phyloP scores from a whole-genome alignment of 495 filamentous ascomycete genomes.

The Penicillium lagena region DNA sequence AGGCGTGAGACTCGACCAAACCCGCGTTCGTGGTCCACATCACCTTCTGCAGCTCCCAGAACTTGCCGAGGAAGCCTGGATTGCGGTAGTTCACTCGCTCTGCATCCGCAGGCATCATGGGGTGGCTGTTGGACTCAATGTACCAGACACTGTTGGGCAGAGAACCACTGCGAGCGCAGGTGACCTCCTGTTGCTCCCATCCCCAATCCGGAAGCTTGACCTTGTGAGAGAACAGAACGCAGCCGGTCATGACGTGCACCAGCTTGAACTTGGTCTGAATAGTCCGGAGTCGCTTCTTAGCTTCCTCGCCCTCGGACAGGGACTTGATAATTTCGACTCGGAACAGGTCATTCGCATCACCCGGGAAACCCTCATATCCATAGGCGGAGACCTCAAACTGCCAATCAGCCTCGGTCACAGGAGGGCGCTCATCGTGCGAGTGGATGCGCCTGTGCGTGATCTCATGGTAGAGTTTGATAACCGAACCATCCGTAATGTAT shows the following conservation, averaged over 20 bases:
- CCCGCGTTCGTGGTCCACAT: constrained; percentile 99
- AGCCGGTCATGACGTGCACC: constrained; percentile 94
- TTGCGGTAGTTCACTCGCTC: constrained; percentile 95
- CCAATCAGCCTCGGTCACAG: constrained; percentile 95
- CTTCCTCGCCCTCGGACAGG: constrained; percentile 70
- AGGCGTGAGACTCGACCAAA: constrained; percentile 91
- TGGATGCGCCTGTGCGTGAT: constrained; percentile 83
- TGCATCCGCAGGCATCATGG: constrained; percentile 60
- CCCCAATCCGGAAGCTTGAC: constrained; percentile 98
- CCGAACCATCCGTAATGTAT: constrained; percentile 71
- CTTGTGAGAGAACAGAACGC: constrained; percentile 95
- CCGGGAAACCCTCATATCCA: constrained; percentile 93
- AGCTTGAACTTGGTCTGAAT: constrained; percentile 96
- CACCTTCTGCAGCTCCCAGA: constrained; percentile 98
- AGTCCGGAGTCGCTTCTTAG: constrained; percentile 81
- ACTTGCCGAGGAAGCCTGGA: constrained; percentile 95
- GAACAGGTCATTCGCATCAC: constrained; percentile 95
- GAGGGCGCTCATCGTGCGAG: constrained; percentile 96
- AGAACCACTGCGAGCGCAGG: constrained; percentile 87
- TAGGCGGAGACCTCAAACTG: constrained; percentile 98
- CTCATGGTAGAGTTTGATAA: constrained; percentile 76
- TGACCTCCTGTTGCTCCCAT: constrained; percentile 96
- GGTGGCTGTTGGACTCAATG: constrained; percentile 82
- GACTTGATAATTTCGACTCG: constrained; percentile 90
- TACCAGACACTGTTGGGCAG: constrained; percentile 97